These are phyloP conservation scores for Diplodia intermedia DNA, from an alignment of 2,329 filamentous ascomycete genomes.

Conservation along the genomic window DNA sequence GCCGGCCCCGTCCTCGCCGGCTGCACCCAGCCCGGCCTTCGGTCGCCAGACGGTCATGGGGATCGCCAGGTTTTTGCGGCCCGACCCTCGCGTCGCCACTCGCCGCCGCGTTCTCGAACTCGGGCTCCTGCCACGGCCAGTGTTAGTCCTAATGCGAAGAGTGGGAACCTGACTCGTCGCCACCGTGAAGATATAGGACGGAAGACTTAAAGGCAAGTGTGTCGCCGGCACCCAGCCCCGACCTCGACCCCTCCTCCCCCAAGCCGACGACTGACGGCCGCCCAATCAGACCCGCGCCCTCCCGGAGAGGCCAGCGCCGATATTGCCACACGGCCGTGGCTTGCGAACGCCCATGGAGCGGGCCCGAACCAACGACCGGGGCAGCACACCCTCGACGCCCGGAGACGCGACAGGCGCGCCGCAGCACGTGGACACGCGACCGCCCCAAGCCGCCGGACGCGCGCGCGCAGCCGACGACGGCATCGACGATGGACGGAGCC, in stretches of 20 bases:
- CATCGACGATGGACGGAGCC: slow-evolving; percentile 1
- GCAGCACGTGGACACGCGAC: slow-evolving; percentile 22
- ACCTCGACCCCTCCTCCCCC: background rate
- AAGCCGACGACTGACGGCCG: background rate
- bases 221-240: background rate
- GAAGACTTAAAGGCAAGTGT: slow-evolving; percentile 27
- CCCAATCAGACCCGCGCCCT: background rate
- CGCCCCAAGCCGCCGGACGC: background rate
- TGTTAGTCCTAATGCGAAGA: slow-evolving; percentile 15
- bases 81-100: slow-evolving; percentile 22
- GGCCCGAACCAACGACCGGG: background rate
- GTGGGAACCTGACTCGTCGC: slow-evolving; percentile 21
- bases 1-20: background rate
- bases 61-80: slow-evolving; percentile 25
- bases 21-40: background rate
- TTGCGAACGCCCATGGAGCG: background rate
- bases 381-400: background rate
- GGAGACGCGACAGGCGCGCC: slow-evolving; percentile 2
- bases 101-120: slow-evolving; percentile 12
- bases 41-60: slow-evolving; percentile 15
- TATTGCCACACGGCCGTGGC: too few species aligned
- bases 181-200: background rate
- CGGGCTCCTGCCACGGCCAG: slow-evolving; percentile 17
- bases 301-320: background rate
- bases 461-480: background rate